Evolutionary conservation across 768 basidiomycete species (phyloP).

Genomic region (Kwoniella heveanensis): DNA sequence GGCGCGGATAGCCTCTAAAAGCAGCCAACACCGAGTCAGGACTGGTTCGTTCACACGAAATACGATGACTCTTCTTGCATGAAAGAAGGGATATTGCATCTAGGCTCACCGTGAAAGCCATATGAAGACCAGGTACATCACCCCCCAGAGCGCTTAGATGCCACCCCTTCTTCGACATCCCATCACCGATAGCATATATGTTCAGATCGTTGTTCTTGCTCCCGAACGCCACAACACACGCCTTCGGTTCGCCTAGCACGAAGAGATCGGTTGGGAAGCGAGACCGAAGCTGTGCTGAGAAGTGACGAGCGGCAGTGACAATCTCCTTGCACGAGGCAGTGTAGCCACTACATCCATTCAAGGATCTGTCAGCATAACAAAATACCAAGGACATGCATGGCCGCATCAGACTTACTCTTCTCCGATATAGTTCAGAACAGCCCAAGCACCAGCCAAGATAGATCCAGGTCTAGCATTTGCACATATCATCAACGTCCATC

Average conservation of each 20-base stretch:
- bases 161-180: conserved; percentile 84
- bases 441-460: conserved; percentile 92
- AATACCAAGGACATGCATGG: background rate
- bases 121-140: conserved; percentile 77
- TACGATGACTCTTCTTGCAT: background rate
- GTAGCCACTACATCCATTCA: conserved; percentile 68
- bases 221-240: conserved; percentile 88
- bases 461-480: conserved; percentile 71
- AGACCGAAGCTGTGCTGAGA: conserved; percentile 64
- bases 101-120: conserved; percentile 81
- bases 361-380: background rate
- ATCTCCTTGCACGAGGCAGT: conserved; percentile 80
- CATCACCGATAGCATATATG: conserved; percentile 86
- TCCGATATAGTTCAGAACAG: conserved; percentile 92
- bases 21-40: background rate
- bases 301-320: conserved; percentile 69
- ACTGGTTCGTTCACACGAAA: too few relatives aligned
- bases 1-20: conserved; percentile 75
- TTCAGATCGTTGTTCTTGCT: conserved; percentile 63
- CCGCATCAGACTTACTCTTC: conserved; percentile 64
- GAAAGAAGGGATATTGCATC: background rate
- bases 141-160: conserved; percentile 80
- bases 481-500: background rate
- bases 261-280: conserved; percentile 67
- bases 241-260: conserved; percentile 83